Evolutionary conservation across 805 yeast genomes (phyloP), one percentile per base, ranked within the genome.

Genomic region (Candida takata): DNA sequence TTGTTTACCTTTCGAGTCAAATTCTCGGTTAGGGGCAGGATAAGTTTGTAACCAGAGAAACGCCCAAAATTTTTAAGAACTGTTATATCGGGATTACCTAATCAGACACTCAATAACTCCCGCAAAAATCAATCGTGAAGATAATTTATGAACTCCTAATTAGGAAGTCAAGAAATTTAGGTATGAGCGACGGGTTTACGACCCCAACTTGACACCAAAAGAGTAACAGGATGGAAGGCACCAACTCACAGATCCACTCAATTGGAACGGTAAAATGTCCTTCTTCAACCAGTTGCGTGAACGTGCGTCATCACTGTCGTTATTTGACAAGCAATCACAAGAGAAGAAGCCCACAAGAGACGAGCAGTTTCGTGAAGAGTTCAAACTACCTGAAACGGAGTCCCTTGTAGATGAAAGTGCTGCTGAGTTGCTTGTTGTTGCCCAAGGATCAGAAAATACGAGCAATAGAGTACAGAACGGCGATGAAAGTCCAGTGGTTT

Each of bases 301-400:
- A 43, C 67, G 65, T 49, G 75, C 76, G 4, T 62, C 72, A 3
- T 52, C 63, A 17, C 55, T 67, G 23, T 48, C 62, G 28, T 52
- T 70, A 21, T 59, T 69, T 35, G 76, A 70, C 35, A 58, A 49
- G 43, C 34, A 55, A 7, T 48, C 60, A 15, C 38, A 55, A 4
- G 27, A 33, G 7, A 38, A 26, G 27, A 31, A 33, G 15, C 45
- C 44, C 4, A 24, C 42, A 6, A 73, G 72, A 45, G 90, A 84
- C 49, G 90, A 87, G 59, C 54, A 68, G 24, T 79, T 90, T 51
- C 72, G 86, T 45, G 58, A 61, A 19, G 79, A 78, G 38, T 82
- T 77, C 64, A 68, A 69, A 14, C 65, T 92, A 3, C 97, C 97
- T 0, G 75, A 71, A 20, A 69, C 69, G 1, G 95, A 90, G 52